These are phyloP conservation scores for Elsinoe arachidis DNA, from an alignment of 2,329 filamentous ascomycete genomes.

Conservation along the genomic window DNA sequence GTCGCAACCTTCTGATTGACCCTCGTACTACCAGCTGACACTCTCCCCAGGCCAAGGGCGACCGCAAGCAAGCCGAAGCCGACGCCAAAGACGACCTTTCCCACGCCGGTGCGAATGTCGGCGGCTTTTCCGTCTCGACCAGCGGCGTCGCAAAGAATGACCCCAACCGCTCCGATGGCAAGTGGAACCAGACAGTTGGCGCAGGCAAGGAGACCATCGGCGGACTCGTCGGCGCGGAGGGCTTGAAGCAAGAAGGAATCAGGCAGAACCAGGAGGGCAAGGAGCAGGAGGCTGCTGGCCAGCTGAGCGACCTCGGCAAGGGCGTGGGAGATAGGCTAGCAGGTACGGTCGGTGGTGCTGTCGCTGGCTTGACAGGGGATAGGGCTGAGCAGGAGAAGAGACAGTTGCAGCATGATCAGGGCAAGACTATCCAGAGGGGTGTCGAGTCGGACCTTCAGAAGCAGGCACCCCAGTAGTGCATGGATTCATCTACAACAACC, in stretches of 20 bases:
- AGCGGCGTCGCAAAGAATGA: slow-evolving; percentile 66
- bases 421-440: slow-evolving; percentile 76
- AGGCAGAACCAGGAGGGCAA: slow-evolving; percentile 75
- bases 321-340: slow-evolving; percentile 49
- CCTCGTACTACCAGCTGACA: slow-evolving; percentile 21
- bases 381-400: slow-evolving; percentile 54
- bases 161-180: slow-evolving; percentile 60
- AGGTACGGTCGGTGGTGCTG: slow-evolving; percentile 61
- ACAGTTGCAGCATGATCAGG: slow-evolving; percentile 63
- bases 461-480: slow-evolving; percentile 37
- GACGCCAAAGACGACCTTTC: slow-evolving; percentile 62
- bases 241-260: slow-evolving; percentile 63
- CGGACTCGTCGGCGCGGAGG: slow-evolving; percentile 64
- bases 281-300: slow-evolving; percentile 72
- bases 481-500: neutral
- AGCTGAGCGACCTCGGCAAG: slow-evolving; percentile 62
- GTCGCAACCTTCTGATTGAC: slow-evolving; percentile 9
- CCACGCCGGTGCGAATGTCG: slow-evolving; percentile 65
- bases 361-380: slow-evolving; percentile 67
- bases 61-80: slow-evolving; percentile 57
- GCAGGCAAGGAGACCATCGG: slow-evolving; percentile 75
- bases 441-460: slow-evolving; percentile 75
- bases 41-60: slow-evolving; percentile 42
- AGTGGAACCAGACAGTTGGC: slow-evolving; percentile 85
- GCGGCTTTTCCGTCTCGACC: slow-evolving; percentile 59